Evolutionary conservation across 2,329 filamentous ascomycete genomes (phyloP), one percentile per base, ranked within the genome.

Genomic region (Cryphonectria nitschkei): DNA sequence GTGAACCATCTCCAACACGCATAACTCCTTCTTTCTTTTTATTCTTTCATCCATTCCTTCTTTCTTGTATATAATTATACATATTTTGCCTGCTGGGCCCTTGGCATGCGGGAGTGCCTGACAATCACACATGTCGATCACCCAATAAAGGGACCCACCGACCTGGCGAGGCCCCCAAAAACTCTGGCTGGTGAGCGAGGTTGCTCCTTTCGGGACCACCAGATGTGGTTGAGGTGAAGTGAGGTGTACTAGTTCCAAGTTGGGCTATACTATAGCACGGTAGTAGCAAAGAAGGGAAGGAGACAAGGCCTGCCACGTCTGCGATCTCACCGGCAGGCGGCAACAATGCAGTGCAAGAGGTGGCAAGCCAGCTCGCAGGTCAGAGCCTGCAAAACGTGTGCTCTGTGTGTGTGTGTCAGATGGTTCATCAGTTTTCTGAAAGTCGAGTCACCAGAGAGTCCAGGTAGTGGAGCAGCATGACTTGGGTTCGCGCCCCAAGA

Each of bases 361-460:
- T 34, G 34, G 46, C 46, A 50, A 50, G 46, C 16, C 22, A 58
- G 54, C 54, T 58, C 29, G 26, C 54, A 56, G 43, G 37, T 39
- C 61, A 50, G 61, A 69, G 65, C 70, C 67, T 71, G 70, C 62
- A 63, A 69, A 69, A 69, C 63, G 67, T 54, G 56, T 63, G 37
- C 41, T 50, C 6, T 50, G 43, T 50, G 14, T 50, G 46, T 71
- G 43, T 65, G 63, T 65, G 63, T 65, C 67, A 68, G 62, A 58
- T 71, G 4, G 29, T 58, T 14, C 63, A 67, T 67, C 34, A n/a
- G 22, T 39, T 39, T n/a, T 50, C n/a, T 50, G 22, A 11, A 34
- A 6, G 63, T 67, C 32, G 67, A 69, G 58, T 67, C 43, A 62
- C 67, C 6, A 32, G 26, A 65, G 62, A 72, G 37, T 46, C 56